Percentiles rank a stretch among this genome's conserved stretches.
phyloP scores from a whole-genome alignment of 2,329 filamentous ascomycete species.

The Nemania sp. region DNA sequence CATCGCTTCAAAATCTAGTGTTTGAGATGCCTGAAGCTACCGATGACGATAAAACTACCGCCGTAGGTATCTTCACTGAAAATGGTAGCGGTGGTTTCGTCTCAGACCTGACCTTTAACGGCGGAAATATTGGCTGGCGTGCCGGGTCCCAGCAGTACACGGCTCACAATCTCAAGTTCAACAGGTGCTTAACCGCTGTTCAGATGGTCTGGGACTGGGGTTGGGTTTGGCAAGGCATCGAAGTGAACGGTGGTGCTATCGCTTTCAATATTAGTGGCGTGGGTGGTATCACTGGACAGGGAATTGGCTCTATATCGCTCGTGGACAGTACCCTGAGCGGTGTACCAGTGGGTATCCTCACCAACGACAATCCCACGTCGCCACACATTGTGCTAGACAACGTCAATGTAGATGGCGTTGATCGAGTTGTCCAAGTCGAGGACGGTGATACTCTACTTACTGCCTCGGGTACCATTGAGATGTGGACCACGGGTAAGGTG shows the following conservation, averaged over 20 bases:
- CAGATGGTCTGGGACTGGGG: constrained; percentile 71
- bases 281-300: constrained; percentile 50
- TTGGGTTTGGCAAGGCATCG: constrained; percentile 49
- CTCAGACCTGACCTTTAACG: constrained; percentile 68
- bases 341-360: constrained; percentile 62
- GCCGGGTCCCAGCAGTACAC: constrained; percentile 67
- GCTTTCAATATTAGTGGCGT: constrained; percentile 59
- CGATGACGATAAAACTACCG: constrained; percentile 50
- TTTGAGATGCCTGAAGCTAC: constrained; percentile 53
- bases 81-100: constrained; percentile 71
- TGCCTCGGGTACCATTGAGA: constrained; percentile 2
- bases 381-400: constrained; percentile 64
- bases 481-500: constrained; percentile 18
- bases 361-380: constrained; percentile 55
- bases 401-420: constrained; percentile 58
- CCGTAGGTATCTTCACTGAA: constrained; percentile 71
- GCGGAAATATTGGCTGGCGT: constrained; percentile 66
- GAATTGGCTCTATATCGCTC: constrained; percentile 66
- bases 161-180: constrained; percentile 66
- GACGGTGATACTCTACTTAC: constrained; percentile 7
- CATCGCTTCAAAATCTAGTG: background rate
- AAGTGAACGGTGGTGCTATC: constrained; percentile 41
- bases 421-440: background rate
- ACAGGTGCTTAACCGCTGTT: constrained; percentile 64
- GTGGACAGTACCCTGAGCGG: constrained; percentile 65